phyloP scores from a whole-genome alignment of 306 rosid genomes.

The Trifolium subterraneum region DNA sequence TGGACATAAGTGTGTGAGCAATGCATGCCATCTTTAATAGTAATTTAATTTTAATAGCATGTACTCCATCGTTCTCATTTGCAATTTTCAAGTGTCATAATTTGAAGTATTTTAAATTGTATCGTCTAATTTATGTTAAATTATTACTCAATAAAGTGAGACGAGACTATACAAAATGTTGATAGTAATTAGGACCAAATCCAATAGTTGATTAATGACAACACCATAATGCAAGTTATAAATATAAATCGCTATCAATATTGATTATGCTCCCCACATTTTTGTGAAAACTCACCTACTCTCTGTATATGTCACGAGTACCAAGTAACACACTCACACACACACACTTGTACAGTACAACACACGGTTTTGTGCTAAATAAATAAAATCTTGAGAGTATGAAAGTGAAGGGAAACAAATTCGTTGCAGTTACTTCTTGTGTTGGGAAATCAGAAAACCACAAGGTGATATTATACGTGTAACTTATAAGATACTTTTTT shows the following conservation, averaged over 20 bases:
- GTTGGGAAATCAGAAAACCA: neutral
- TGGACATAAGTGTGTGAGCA: neutral
- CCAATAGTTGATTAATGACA: neutral
- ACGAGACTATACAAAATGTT: too few species aligned
- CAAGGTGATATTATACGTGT: too few species aligned
- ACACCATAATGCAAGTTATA: neutral
- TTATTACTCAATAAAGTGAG: too few species aligned
- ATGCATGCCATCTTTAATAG: neutral
- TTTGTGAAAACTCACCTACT: slow-evolving; percentile 59
- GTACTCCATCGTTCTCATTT: too few species aligned
- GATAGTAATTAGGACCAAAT: neutral
- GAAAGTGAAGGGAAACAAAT: neutral
- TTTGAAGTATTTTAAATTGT: too few species aligned
- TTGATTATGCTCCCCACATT: slow-evolving; percentile 53
- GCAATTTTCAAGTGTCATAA: too few species aligned
- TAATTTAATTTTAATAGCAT: too few species aligned
- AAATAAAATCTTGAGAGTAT: too few species aligned
- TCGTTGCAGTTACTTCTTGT: neutral
- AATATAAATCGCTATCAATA: slow-evolving; percentile 7
- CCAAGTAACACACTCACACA: slow-evolving; percentile 29
- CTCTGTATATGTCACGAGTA: slow-evolving; percentile 52
- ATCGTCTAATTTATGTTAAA: too few species aligned
- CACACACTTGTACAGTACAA: neutral
- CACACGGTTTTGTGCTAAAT: neutral
- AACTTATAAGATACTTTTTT: too few species aligned